These are phyloP conservation scores for Trichoderma brevicompactum DNA, from an alignment of 2,329 filamentous ascomycete genomes.

Conservation along the genomic window DNA sequence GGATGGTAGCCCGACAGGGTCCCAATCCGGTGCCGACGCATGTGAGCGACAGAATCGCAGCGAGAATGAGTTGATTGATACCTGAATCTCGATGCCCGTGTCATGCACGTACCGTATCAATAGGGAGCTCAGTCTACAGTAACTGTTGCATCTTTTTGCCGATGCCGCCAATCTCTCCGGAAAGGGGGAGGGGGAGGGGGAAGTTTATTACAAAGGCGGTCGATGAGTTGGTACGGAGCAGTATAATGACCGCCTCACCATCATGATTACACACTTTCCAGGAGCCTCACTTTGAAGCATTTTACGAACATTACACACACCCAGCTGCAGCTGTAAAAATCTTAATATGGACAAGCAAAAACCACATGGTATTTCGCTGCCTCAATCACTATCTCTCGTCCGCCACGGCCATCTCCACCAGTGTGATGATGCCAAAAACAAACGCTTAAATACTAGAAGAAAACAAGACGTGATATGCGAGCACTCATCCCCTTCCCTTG, in stretches of 20 bases:
- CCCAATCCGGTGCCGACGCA: background rate
- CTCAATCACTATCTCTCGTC: background rate
- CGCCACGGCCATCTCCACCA: background rate
- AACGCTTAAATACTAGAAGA: constrained; percentile 29
- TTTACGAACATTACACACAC: background rate
- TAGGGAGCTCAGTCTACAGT: too few relatives aligned
- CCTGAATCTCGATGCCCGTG: background rate
- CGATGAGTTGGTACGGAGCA: too few relatives aligned
- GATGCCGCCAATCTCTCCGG: too few relatives aligned
- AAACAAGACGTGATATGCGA: constrained; percentile 29
- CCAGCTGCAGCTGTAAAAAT: background rate
- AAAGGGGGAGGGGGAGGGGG: too few relatives aligned
- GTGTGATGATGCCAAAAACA: background rate
- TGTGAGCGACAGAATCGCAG: background rate
- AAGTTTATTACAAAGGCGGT: too few relatives aligned
- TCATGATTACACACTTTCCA: background rate
- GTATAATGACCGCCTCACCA: background rate
- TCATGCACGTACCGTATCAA: too few relatives aligned
- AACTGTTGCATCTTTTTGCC: too few relatives aligned
- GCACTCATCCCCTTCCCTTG: constrained; percentile 32
- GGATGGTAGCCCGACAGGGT: background rate
- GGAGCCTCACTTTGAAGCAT: background rate
- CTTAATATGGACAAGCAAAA: background rate
- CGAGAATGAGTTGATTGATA: background rate
- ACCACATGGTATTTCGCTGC: background rate